Base-by-base conservation (phyloP, 2,329 filamentous ascomycete species). In the Alternaria sp. region DNA sequence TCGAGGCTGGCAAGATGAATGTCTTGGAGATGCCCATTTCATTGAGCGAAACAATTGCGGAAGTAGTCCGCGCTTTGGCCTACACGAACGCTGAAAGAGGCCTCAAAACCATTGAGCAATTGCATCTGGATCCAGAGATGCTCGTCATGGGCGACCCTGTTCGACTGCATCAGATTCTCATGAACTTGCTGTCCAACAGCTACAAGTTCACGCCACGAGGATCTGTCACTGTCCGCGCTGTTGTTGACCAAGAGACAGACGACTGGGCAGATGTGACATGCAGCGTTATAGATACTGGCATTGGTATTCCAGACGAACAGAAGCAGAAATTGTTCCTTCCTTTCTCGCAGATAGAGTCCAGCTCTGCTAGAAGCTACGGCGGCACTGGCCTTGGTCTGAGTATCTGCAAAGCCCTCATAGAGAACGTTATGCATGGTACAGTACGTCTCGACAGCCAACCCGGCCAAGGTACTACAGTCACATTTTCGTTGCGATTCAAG, bases 361-460 rank as follows among this genome's bases (percentile, higher is more conserved):
- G 92, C 70, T 97, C 93, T 3, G 93, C 93, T 57, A 86, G 94
- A 56, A 96, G 93, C 75, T 97, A 97, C 71, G 94, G 94, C 44
- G 94, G 94, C 46, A 97, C 93, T 69, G 94, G 94, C 23, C 88
- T 97, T 3, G 94, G 94, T 2, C 85, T 97, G 46, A 96, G 92
- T 74, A 97, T 97, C 68, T 97, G 94, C 86, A 97, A 97, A 80
- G 94, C 92, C 1, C 89, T 97, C 46, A 93, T 97, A 65, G 92
- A 97, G 81, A 93, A 92, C 19, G 94, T 97, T 80, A 94, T 97
- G 87, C 89, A 92, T 65, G 94, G 94, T 45, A 89, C 87, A 64
- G 96, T 97, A 64, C 89, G 90, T 80, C 86, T 97, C 1, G 91
- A 96, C 65, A 96, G 92, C 67, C 85, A 88, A 44, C 89, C 93